Conservation (phyloP, 2,329 filamentous ascomycete species). For the Blastomyces silverae region DNA sequence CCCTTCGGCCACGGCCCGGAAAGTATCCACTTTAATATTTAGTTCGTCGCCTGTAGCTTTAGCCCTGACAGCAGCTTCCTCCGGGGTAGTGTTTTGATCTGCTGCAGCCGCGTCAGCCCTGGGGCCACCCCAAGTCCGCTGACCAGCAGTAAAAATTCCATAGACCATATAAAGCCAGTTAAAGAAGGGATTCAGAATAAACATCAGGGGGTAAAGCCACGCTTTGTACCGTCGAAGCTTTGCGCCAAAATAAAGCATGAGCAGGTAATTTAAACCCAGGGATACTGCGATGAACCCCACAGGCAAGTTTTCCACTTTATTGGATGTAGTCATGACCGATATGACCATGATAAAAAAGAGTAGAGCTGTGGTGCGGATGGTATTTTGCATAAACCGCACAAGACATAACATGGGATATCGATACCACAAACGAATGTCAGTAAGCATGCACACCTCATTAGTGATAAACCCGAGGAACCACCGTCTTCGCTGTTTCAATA, state of each 20-base stretch:
- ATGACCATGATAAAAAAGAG: slow-evolving; percentile 92
- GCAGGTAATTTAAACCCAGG: slow-evolving; percentile 82
- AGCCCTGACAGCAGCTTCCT: slow-evolving; percentile 77
- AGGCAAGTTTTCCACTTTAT: slow-evolving; percentile 69
- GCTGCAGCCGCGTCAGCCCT: slow-evolving; percentile 80
- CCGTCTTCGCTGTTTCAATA: slow-evolving; percentile 87
- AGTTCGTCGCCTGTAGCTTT: slow-evolving; percentile 75
- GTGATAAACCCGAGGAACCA: slow-evolving; percentile 98
- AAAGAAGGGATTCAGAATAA: slow-evolving; percentile 89
- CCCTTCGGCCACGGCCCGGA: slow-evolving; percentile 46
- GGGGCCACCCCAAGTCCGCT: slow-evolving; percentile 92
- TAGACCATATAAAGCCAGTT: slow-evolving; percentile 99
- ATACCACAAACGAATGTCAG: slow-evolving; percentile 84
- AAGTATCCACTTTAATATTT: slow-evolving; percentile 82
- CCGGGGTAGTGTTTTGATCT: slow-evolving; percentile 65
- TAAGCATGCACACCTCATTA: slow-evolving; percentile 97
- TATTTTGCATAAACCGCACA: slow-evolving; percentile 91
- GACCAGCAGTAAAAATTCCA: slow-evolving; percentile 87
- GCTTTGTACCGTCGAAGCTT: slow-evolving; percentile 86
- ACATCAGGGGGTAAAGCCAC: slow-evolving; percentile 93
- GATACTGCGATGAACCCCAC: slow-evolving; percentile 92
- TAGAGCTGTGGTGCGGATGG: slow-evolving; percentile 85
- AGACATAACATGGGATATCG: slow-evolving; percentile 80
- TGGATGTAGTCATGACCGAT: slow-evolving; percentile 76
- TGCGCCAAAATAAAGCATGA: slow-evolving; percentile 93